Conservation (phyloP, 1,284 basidiomycete species). For the Cryptococcus sp. region DNA sequence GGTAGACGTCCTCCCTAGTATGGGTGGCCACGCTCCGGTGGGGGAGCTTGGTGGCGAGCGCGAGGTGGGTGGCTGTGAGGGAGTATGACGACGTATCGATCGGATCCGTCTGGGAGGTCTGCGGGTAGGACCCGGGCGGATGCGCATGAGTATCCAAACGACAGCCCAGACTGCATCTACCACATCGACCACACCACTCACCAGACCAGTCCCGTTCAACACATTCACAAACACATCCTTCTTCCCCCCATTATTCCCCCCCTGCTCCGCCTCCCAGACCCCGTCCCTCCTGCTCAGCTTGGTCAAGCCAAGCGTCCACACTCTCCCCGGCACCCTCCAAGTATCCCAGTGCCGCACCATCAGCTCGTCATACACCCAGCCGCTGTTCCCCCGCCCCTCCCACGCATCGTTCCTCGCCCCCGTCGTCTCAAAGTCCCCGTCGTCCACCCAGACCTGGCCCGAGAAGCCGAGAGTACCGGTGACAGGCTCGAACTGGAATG, state of each 20-base stretch:
- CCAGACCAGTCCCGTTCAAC: constrained; percentile 64
- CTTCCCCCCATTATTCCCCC: constrained; percentile 25
- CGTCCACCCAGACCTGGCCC: constrained; percentile 68
- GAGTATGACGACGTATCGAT: constrained; percentile 61
- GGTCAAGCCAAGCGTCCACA: constrained; percentile 42
- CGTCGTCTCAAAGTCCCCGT: constrained; percentile 65
- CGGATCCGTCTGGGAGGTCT: constrained; percentile 61
- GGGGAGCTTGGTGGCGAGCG: constrained; percentile 82
- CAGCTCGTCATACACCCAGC: constrained; percentile 71
- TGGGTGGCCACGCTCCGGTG: constrained; percentile 62
- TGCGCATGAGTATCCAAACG: neutral
- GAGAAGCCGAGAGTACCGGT: constrained; percentile 58
- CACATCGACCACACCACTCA: constrained; percentile 45
- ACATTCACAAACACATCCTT: constrained; percentile 59
- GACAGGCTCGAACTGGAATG: constrained; percentile 61
- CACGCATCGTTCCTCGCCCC: constrained; percentile 66
- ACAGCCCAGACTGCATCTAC: neutral
- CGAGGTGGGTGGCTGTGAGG: constrained; percentile 62
- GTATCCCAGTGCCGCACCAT: constrained; percentile 86
- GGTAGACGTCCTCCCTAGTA: constrained; percentile 51
- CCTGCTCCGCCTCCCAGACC: neutral
- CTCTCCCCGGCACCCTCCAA: constrained; percentile 70
- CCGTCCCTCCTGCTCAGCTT: constrained; percentile 52
- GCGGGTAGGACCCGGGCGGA: neutral
- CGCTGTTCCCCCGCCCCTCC: constrained; percentile 67